phyloP scores from a whole-genome alignment of 2,329 filamentous ascomycete species.

The Pseudogymnoascus verrucosus region DNA sequence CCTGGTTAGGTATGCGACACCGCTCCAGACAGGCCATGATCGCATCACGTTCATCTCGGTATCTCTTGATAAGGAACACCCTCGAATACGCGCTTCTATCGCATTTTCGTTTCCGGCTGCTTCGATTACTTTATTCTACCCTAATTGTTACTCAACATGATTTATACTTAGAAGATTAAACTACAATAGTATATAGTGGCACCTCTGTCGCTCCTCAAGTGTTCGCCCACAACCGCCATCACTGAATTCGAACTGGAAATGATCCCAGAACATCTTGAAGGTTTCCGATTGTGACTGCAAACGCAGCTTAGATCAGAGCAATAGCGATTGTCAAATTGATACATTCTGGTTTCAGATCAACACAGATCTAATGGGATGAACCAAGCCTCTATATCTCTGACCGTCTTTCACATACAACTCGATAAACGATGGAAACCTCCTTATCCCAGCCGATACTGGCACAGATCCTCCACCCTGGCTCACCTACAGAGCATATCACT shows the following conservation, averaged over 20 bases:
- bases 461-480: slow-evolving; percentile 48
- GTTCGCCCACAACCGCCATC: not conserved
- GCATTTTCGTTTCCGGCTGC: not conserved
- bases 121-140: not conserved
- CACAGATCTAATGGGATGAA: not conserved
- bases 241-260: not conserved
- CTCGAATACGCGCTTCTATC: not conserved
- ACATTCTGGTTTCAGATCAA: not conserved
- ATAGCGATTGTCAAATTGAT: not conserved
- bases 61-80: slow-evolving; percentile 6
- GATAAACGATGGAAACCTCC: slow-evolving; percentile 20
- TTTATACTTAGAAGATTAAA: not conserved
- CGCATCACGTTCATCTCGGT: slow-evolving; percentile 1
- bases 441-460: slow-evolving; percentile 46
- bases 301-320: not conserved
- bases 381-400: not conserved
- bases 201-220: not conserved
- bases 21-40: slow-evolving; percentile 4
- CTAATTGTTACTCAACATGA: not conserved
- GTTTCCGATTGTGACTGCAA: not conserved
- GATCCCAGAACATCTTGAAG: not conserved
- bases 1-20: slow-evolving; percentile 3
- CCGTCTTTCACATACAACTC: not conserved
- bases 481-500: slow-evolving; percentile 43
- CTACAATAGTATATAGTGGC: not conserved